Base-by-base conservation (phyloP, 2,329 filamentous ascomycete genomes). In the Mycosphaerella sp. region DNA sequence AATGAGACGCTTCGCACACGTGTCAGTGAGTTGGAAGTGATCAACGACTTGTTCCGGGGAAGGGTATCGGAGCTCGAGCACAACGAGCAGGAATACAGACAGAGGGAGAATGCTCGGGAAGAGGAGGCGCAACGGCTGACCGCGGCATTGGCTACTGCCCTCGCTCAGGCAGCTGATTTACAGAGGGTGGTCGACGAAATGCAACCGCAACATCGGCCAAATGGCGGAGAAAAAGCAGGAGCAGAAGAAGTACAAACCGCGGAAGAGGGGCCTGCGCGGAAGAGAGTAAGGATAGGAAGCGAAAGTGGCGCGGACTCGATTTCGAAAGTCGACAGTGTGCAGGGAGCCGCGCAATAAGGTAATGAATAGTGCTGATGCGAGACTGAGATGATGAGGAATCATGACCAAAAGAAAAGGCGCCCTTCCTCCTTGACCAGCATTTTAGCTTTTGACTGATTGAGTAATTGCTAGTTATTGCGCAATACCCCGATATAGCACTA, bases 1-100 rank as follows among this genome's bases (percentile, higher is more conserved):
- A 95, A 95, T 68, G 87, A 87, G 4, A 85, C 84, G 44, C 77
- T 97, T n/a, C 95, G 94, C 73, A 98, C 93, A 0, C 84, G 93
- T 37, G 91, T 98, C 30, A 93, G 85, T 61, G 93, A 98, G 69
- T 79, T 98, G 18, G 93, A 98, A 67, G 80, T 98, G 46, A 96
- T 98, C 74, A 96, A 83, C 63, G 79, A 84, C 48, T 71, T 87
- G 16, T 87, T 86, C 67, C 73, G 75, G 41, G 84, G 85, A 54
- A 72, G 73, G 9, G 82, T 96, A 36, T 70, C 82, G 66, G 78
- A 93, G 66, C 76, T 93, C 10, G 88, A 94, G 66, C 80, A 84
- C 59, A 85, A 85, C 64, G 87, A 91, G 65, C 80, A 80, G 42
- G 82, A 79, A 42, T 80, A 85, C 46, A 73, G 84, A 64, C 71